A percentile compares a stretch with the other conserved stretches of the same genome.
Evolutionary conservation across 2,329 filamentous ascomycete species (phyloP).

Genomic region (Penicillium sp.): DNA sequence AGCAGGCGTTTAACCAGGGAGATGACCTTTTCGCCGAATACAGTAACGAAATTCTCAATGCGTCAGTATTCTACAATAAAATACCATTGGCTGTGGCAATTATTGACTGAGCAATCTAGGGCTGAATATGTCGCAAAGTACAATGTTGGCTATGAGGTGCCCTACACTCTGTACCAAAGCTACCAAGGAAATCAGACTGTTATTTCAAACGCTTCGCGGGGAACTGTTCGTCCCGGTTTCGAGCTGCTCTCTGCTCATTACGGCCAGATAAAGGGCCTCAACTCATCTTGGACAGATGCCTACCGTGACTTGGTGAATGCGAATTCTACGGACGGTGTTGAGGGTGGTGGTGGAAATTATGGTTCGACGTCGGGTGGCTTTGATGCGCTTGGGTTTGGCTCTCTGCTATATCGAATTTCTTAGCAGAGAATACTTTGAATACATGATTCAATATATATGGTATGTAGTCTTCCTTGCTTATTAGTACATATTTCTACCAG

Average conservation of each 20-base stretch:
- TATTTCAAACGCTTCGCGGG: neutral
- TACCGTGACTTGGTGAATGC: neutral
- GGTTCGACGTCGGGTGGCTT: neutral
- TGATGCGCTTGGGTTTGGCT: neutral
- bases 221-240: neutral
- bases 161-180: neutral
- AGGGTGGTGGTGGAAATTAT: neutral
- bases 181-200: neutral
- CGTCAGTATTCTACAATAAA: neutral
- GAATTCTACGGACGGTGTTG: neutral
- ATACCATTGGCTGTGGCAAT: neutral
- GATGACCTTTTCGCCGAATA: neutral
- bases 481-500: too few species aligned
- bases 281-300: neutral
- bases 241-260: neutral
- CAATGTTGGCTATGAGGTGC: neutral
- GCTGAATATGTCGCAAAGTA: neutral
- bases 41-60: neutral
- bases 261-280: neutral
- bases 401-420: neutral
- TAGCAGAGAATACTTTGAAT: neutral
- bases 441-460: neutral
- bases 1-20: neutral
- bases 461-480: too few species aligned
- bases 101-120: neutral